phyloP scores from a whole-genome alignment of 2,329 filamentous ascomycete genomes.

The Talaromyces sp. region DNA sequence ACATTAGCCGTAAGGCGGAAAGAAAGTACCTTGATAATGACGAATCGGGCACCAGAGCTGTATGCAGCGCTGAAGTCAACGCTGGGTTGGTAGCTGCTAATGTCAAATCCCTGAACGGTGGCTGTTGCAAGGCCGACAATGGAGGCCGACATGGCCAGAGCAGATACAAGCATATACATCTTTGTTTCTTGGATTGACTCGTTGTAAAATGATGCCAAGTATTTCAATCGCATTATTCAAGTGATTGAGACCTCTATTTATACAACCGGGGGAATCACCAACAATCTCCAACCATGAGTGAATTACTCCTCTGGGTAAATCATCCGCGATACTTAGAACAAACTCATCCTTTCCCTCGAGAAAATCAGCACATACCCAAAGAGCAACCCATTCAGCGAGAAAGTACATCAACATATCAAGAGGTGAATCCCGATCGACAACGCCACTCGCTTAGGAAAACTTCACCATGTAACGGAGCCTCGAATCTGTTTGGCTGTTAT shows the following conservation, averaged over 20 bases:
- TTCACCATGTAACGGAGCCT: background rate
- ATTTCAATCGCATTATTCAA: background rate
- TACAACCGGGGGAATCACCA: too few relatives aligned
- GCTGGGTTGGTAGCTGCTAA: conserved; percentile 29
- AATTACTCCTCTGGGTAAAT: background rate
- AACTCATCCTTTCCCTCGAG: background rate
- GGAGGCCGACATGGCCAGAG: conserved; percentile 8
- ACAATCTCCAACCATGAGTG: background rate
- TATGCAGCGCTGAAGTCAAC: conserved; percentile 31
- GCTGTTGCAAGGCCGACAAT: conserved; percentile 20
- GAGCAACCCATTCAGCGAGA: background rate
- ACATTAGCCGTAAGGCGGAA: too few relatives aligned
- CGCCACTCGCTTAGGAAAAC: conserved; percentile 7
- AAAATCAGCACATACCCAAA: background rate
- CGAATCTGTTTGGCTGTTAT: background rate
- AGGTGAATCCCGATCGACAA: background rate
- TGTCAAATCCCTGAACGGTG: conserved; percentile 33
- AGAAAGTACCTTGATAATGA: conserved; percentile 32
- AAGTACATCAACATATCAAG: background rate
- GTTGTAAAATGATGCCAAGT: too few relatives aligned
- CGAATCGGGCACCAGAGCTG: conserved; percentile 29
- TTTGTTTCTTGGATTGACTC: background rate
- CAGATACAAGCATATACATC: conserved; percentile 12
- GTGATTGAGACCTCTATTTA: background rate
- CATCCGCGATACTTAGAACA: background rate